A percentile compares a stretch with the other conserved stretches of the same genome.
Conservation (phyloP, 148 eudicot species). For the Camellia japonica region DNA sequence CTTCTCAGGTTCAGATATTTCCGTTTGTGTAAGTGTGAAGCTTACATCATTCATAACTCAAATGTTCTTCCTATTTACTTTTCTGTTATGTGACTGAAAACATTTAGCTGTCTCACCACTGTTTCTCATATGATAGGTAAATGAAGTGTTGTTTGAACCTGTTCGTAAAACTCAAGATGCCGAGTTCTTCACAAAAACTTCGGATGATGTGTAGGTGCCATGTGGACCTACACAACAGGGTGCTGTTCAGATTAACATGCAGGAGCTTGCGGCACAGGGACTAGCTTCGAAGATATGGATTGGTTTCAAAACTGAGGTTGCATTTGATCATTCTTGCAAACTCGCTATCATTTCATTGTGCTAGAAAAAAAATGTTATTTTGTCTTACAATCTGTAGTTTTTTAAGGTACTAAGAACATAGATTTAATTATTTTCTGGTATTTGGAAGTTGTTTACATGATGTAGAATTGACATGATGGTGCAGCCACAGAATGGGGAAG, state of each 20-base stretch:
- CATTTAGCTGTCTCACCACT: background rate
- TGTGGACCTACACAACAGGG: constrained; percentile 77
- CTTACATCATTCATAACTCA: background rate
- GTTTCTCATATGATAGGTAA: constrained; percentile 36
- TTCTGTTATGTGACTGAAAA: background rate
- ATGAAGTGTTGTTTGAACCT: constrained; percentile 83
- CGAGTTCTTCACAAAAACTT: constrained; percentile 54
- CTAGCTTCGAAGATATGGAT: constrained; percentile 65
- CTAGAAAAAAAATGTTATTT: no score
- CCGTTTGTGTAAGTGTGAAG: constrained; percentile 76
- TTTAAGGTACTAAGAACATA: no score
- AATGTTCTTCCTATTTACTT: background rate
- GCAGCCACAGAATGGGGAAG: background rate
- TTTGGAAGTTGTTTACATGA: no score
- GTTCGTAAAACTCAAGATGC: constrained; percentile 93
- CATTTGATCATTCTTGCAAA: background rate
- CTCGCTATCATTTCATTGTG: background rate
- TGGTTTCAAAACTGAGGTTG: background rate
- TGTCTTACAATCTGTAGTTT: no score
- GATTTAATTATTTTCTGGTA: no score
- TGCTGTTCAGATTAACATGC: constrained; percentile 77
- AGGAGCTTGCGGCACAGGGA: constrained; percentile 72
- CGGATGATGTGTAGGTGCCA: constrained; percentile 61
- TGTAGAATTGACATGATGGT: no score
- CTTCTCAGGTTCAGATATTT: constrained; percentile 80